A percentile compares a stretch with the other conserved stretches of the same genome.
Evolutionary conservation across 495 filamentous ascomycete genomes (phyloP).

Genomic region (Baudoinia panamericana): DNA sequence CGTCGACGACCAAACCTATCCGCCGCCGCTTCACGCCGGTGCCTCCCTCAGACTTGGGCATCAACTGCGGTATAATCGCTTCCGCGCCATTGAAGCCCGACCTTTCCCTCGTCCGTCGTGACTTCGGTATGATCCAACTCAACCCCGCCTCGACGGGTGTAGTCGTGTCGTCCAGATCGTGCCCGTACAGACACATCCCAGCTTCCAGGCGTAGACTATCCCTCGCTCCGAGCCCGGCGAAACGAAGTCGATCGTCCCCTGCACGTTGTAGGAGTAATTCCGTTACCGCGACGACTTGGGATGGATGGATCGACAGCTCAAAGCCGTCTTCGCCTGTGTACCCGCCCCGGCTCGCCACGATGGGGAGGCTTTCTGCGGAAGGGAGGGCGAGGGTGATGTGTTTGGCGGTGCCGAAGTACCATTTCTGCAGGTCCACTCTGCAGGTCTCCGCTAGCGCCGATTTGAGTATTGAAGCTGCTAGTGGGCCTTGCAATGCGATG

Average conservation of each 20-base stretch:
- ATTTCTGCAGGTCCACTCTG: slow-evolving; percentile 44
- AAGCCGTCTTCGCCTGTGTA: slow-evolving; percentile 99
- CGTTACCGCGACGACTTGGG: slow-evolving; percentile 41
- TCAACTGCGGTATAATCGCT: slow-evolving; percentile 57
- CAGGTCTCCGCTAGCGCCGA: slow-evolving; percentile 29
- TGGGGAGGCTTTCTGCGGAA: slow-evolving; percentile 35
- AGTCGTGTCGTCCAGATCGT: slow-evolving; percentile 79
- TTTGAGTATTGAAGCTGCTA: slow-evolving; percentile 49
- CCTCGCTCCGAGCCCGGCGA: slow-evolving; percentile 80
- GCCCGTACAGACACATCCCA: slow-evolving; percentile 97
- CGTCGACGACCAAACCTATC: slow-evolving; percentile 71
- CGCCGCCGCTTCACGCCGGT: slow-evolving; percentile 55
- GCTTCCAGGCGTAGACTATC: slow-evolving; percentile 90
- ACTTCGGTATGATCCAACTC: slow-evolving; percentile 72
- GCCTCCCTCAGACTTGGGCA: slow-evolving; percentile 51
- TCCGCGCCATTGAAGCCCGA: slow-evolving; percentile 57
- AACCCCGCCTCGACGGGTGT: slow-evolving; percentile 78
- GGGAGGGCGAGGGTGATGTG: slow-evolving; percentile 41
- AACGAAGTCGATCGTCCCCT: slow-evolving; percentile 47
- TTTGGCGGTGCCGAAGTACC: slow-evolving; percentile 71
- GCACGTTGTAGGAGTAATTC: slow-evolving; percentile 52
- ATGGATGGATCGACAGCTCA: slow-evolving; percentile 70
- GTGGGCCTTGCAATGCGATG: slow-evolving; percentile 79
- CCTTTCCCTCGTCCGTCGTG: slow-evolving; percentile 45
- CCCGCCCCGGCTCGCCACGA: slow-evolving; percentile 74